Base-by-base conservation (phyloP, 352 stramenopile species). In the Thalassiosira mediterranea region DNA sequence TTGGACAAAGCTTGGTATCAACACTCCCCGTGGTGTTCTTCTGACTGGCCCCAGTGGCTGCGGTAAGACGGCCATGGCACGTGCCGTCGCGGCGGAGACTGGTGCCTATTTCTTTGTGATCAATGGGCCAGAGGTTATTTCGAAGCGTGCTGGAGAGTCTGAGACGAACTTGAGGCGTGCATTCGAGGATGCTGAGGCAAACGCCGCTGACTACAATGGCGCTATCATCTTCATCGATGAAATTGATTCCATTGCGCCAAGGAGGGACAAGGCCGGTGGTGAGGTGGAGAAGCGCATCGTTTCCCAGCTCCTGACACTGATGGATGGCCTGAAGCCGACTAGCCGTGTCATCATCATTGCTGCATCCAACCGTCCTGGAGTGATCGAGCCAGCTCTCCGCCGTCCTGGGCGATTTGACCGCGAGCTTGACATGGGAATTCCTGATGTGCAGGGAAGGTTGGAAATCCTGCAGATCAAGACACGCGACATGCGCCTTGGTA, bases 151-250 rank as follows among this genome's bases (percentile, higher is more conserved):
- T 23, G 96, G 96, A 62, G 95, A 98, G 72, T 84, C 73, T 49
- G 89, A 94, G 77, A 90, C 87, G 1, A 95, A 95, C 53, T 76
- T 95, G 17, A 66, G 83, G 51, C 73, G 76, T 32, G 89, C 90
- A 11, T 98, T 98, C 70, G 95, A 98, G 66, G 94, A 98, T 75
- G 96, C 96, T 0, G 91, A 98, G 51, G 73, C 68, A 4, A 90
- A 90, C 57, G 86, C 83, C 8, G 76, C 91, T 83, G 38, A 96
- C 94, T 84, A 95, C 94, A 53, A 96, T 94, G 65, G 95, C 23
- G 79, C 96, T 4, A 98, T 99, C 78, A 94, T 99, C 63, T 99
- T 99, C 79, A n/a, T n/a, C n/a, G n/a, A n/a, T n/a, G n/a, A n/a
- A n/a, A n/a, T n/a, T n/a, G n/a, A n/a, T n/a, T n/a, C 95, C 4